A percentile compares a stretch with the other conserved stretches of the same genome.
These are phyloP conservation scores for Musa acuminata DNA, from an alignment of 176 grass and related monocot genomes.

Conservation along the genomic window DNA sequence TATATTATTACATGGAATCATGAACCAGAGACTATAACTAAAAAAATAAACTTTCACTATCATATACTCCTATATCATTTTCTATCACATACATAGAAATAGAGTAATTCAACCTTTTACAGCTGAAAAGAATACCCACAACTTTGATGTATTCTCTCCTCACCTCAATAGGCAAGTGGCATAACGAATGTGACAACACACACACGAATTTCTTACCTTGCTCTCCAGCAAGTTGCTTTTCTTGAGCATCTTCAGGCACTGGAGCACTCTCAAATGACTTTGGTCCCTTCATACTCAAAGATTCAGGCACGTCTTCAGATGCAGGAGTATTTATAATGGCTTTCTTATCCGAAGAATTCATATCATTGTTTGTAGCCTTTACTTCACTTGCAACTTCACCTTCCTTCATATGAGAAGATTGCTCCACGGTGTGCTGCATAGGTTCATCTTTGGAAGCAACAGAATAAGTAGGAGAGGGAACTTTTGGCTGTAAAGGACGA, in stretches of 20 bases:
- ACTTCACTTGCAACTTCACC: constrained; percentile 38
- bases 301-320: constrained; percentile 42
- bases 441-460: constrained; percentile 67
- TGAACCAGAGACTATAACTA: neutral
- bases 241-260: constrained; percentile 41
- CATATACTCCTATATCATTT: too few species aligned
- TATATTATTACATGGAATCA: neutral
- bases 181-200: neutral
- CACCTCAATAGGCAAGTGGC: constrained; percentile 3
- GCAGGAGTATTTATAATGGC: constrained; percentile 25
- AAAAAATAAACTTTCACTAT: neutral
- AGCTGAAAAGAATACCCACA: neutral
- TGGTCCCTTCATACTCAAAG: constrained; percentile 35
- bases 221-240: constrained; percentile 48
- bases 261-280: constrained; percentile 40
- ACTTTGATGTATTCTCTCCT: neutral
- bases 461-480: constrained; percentile 59
- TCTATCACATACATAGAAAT: neutral
- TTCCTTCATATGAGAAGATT: constrained; percentile 28
- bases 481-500: constrained; percentile 47
- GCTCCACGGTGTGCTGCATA: constrained; percentile 40
- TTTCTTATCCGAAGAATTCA: constrained; percentile 50
- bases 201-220: constrained; percentile 46
- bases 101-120: neutral
- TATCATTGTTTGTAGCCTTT: constrained; percentile 37